Conservation (phyloP, 176 grass and related monocot species). For the sorghum (Sorghum bicolor) region DNA sequence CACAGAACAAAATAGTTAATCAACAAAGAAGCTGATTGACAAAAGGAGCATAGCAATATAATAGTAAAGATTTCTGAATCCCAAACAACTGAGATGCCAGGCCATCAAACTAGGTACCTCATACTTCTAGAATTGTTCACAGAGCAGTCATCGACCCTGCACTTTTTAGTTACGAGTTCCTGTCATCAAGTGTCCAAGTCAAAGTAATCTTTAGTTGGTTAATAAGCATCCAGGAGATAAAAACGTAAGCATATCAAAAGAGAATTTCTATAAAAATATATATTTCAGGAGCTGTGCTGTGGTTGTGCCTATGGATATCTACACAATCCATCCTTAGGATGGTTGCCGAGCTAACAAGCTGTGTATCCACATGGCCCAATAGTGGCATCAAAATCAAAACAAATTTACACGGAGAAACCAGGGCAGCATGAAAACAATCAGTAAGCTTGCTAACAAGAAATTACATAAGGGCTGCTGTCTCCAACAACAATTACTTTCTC, state of each 20-base stretch:
- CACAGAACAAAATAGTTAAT: neutral
- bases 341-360: neutral
- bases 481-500: slow-evolving; percentile 46
- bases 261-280: neutral
- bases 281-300: neutral
- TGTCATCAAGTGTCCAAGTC: neutral
- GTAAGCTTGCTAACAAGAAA: slow-evolving; percentile 59
- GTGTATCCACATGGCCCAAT: neutral
- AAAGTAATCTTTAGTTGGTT: neutral
- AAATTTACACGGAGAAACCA: slow-evolving; percentile 74
- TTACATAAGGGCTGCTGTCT: slow-evolving; percentile 53
- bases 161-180: neutral
- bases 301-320: neutral
- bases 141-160: neutral
- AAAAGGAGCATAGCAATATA: neutral
- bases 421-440: slow-evolving; percentile 66
- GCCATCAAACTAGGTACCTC: neutral
- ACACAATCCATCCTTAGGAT: neutral
- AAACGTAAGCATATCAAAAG: neutral
- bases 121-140: neutral
- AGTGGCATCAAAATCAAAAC: slow-evolving; percentile 41
- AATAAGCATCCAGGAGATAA: neutral
- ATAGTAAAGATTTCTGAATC: neutral
- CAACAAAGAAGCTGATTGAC: neutral
- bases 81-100: neutral